Base-by-base conservation (phyloP, 495 filamentous ascomycete genomes). In the Penicillium simplicissimum region DNA sequence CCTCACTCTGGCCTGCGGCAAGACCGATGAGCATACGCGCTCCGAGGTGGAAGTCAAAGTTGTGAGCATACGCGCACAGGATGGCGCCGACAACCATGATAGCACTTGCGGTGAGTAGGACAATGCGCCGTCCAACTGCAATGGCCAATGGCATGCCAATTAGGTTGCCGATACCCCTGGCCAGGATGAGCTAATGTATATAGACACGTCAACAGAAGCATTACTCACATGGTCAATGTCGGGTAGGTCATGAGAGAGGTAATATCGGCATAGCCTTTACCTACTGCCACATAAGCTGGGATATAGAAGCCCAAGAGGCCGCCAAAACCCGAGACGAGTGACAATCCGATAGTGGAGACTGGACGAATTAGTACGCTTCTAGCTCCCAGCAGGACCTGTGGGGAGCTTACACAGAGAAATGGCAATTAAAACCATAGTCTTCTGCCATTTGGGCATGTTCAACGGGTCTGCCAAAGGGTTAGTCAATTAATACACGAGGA, bases 301-400 rank as follows among this genome's bases (percentile, higher is more conserved):
- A 63, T 59, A 17, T 63, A 73, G 37, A 73, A 71, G 35, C 53
- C 59, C 17, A 73, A 58, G 0, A 73, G 59, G 4, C 71, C 71
- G 9, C 71, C 71, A 43, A 71, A 71, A 8, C 68, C 71, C n/a
- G 64, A 69, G 4, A 73, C 69, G 8, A 73, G 68, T 17, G 62
- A 55, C 15, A 73, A 56, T n/a, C 68, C 68, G 1, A 73, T 49
- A 11, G 68, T 68, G 8, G 68, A 68, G 52, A 73, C 68, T 73
- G 9, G 6, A 31, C 25, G 1, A 52, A n/a, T 52, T 14, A 52
- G 48, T 52, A 28, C n/a, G 14, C 8, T 13, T 52, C 23, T 43
- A 4, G 14, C 9, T 8, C n/a, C n/a, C n/a, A n/a, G n/a, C n/a
- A 34, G 13, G n/a, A n/a, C n/a, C n/a, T 5, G 1, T 17, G 28